A percentile compares a stretch with the other conserved stretches of the same genome.
Evolutionary conservation across 1,139 yeast genomes (phyloP).

Genomic region (Keqinozyma sinolaborantium): DNA sequence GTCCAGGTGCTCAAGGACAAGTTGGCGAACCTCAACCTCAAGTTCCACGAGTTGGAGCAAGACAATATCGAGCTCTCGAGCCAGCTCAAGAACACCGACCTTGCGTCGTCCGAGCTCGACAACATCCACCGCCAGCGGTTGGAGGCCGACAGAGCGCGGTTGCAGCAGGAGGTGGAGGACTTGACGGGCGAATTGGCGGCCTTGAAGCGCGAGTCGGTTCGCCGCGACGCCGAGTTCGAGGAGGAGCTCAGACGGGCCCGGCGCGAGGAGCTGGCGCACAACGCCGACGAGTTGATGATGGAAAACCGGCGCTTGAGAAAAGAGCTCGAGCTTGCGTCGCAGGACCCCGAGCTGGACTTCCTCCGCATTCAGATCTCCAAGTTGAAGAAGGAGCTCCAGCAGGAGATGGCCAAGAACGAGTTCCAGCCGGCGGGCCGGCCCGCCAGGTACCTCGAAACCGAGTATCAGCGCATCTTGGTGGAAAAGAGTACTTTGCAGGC

Average conservation of each 20-base stretch:
- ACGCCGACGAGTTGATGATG: constrained; percentile 9
- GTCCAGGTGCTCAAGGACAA: constrained; percentile 8
- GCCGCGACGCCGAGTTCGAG: constrained; percentile 3
- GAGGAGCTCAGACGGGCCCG: constrained; percentile 10
- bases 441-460: constrained; percentile 9
- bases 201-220: neutral
- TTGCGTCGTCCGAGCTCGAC: constrained; percentile 22
- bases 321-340: constrained; percentile 16
- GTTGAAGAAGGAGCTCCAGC: constrained; percentile 36
- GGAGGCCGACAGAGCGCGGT: constrained; percentile 15
- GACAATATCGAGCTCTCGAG: constrained; percentile 14
- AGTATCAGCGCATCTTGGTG: constrained; percentile 13
- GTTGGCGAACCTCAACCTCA: constrained; percentile 8
- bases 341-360: constrained; percentile 8
- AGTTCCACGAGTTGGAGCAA: constrained; percentile 12
- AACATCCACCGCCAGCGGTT: constrained; percentile 15
- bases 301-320: constrained; percentile 35
- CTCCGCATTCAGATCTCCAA: constrained; percentile 13
- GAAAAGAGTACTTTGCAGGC: constrained; percentile 16
- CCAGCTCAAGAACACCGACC: constrained; percentile 6
- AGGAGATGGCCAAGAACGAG: neutral
- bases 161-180: constrained; percentile 7
- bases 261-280: constrained; percentile 8
- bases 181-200: constrained; percentile 3
- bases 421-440: neutral